Conservation (phyloP, 139 green algal genomes). For the Closterium sp. region DNA sequence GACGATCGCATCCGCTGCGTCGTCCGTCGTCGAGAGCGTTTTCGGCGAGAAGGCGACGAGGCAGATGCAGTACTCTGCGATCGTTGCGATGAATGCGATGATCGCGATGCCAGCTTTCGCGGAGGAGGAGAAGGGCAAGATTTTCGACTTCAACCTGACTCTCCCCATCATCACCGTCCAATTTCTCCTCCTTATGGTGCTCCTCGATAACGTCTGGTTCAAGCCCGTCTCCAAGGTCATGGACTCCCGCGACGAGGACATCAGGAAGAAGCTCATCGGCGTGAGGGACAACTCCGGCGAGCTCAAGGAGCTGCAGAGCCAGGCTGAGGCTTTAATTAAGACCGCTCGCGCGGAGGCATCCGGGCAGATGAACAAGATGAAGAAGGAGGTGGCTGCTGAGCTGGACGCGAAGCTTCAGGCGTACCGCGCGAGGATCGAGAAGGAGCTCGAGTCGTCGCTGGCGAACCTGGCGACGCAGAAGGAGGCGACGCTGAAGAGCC, state of each 20-base stretch:
- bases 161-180: constrained; percentile 59
- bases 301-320: constrained; percentile 52
- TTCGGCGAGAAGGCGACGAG: constrained; percentile 11
- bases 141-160: constrained; percentile 69
- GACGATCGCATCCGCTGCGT: constrained; percentile 13
- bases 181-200: constrained; percentile 62
- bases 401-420: constrained; percentile 48
- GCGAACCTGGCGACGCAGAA: constrained; percentile 52
- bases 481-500: constrained; percentile 32
- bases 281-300: constrained; percentile 60
- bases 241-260: constrained; percentile 58
- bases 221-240: constrained; percentile 59
- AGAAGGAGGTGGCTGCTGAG: constrained; percentile 47
- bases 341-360: constrained; percentile 50
- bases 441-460: constrained; percentile 50
- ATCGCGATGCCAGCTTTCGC: constrained; percentile 25
- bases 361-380: constrained; percentile 22
- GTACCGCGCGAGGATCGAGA: constrained; percentile 47
- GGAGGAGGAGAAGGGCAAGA: constrained; percentile 58
- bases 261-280: constrained; percentile 53
- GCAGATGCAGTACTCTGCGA: not conserved
- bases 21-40: constrained; percentile 12
- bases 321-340: constrained; percentile 53
- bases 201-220: constrained; percentile 63
- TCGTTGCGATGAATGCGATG: constrained; percentile 24